These are phyloP conservation scores for Amylocarpus encephaloides DNA, from an alignment of 2,329 filamentous ascomycete species.

Conservation along the genomic window DNA sequence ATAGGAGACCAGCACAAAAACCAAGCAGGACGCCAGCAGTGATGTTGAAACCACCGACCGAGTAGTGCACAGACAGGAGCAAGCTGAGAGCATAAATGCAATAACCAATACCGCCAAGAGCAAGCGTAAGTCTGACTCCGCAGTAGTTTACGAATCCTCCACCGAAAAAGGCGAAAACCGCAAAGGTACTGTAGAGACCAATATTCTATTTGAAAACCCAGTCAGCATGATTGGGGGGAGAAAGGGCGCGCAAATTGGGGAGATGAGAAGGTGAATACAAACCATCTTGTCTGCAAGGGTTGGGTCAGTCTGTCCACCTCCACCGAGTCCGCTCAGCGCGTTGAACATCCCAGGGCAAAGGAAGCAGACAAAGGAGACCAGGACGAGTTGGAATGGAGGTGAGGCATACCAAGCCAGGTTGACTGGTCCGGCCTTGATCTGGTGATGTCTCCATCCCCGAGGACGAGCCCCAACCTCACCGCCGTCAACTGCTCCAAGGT, in stretches of 20 bases:
- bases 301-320: slow-evolving; percentile 51
- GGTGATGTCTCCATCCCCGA: slow-evolving; percentile 62
- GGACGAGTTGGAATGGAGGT: slow-evolving; percentile 62
- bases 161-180: slow-evolving; percentile 61
- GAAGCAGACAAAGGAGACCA: slow-evolving; percentile 67
- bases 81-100: slow-evolving; percentile 67
- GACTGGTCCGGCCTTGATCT: slow-evolving; percentile 46
- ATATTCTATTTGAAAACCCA: slow-evolving; percentile 28
- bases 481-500: background rate
- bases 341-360: slow-evolving; percentile 70
- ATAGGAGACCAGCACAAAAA: slow-evolving; percentile 71
- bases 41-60: slow-evolving; percentile 64
- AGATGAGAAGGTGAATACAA: slow-evolving; percentile 5
- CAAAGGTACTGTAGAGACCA: slow-evolving; percentile 45
- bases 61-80: slow-evolving; percentile 62
- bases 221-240: background rate
- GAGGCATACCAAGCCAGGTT: slow-evolving; percentile 65
- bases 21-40: slow-evolving; percentile 73
- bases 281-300: slow-evolving; percentile 44
- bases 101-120: slow-evolving; percentile 71
- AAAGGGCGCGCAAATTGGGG: background rate
- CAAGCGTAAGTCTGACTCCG: slow-evolving; percentile 61
- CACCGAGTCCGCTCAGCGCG: slow-evolving; percentile 58
- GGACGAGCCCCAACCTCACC: slow-evolving; percentile 6
- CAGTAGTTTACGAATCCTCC: slow-evolving; percentile 73